These are phyloP conservation scores for Sporothrix brasiliensis DNA, from an alignment of 2,329 filamentous ascomycete genomes.

Conservation along the genomic window DNA sequence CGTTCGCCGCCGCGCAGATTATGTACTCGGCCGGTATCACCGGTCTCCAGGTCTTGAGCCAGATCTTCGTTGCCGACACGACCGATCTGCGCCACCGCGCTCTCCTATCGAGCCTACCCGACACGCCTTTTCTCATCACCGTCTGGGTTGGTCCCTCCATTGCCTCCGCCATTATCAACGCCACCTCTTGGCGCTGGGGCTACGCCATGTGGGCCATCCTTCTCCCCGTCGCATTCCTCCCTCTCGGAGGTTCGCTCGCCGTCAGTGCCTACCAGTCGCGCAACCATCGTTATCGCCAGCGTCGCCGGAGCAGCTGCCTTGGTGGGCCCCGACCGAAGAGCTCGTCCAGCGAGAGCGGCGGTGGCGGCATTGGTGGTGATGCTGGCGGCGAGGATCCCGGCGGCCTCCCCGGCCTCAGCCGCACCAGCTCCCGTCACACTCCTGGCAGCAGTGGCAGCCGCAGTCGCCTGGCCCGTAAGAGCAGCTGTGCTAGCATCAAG, in stretches of 20 bases:
- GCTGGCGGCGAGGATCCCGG: neutral
- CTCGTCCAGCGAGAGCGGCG: neutral
- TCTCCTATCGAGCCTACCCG: slow-evolving; percentile 60
- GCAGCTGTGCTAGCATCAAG: slow-evolving; percentile 1
- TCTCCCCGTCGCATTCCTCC: slow-evolving; percentile 59
- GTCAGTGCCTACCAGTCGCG: slow-evolving; percentile 45
- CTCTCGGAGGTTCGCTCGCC: slow-evolving; percentile 56
- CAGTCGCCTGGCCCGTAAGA: slow-evolving; percentile 38
- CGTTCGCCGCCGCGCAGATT: slow-evolving; percentile 57
- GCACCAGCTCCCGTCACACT: neutral
- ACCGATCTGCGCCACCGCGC: slow-evolving; percentile 63
- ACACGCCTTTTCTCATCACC: slow-evolving; percentile 62
- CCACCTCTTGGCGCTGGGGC: slow-evolving; percentile 62
- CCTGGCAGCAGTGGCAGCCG: neutral
- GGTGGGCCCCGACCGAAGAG: slow-evolving; percentile 48
- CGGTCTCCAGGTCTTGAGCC: slow-evolving; percentile 58
- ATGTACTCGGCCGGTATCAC: slow-evolving; percentile 61
- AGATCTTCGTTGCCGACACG: slow-evolving; percentile 67
- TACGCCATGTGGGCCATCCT: slow-evolving; percentile 65
- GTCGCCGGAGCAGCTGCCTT: slow-evolving; percentile 54
- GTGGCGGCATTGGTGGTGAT: neutral
- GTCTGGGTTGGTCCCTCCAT: slow-evolving; percentile 63
- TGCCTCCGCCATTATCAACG: slow-evolving; percentile 51
- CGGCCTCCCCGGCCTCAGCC: slow-evolving; percentile 18
- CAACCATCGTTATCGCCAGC: slow-evolving; percentile 25